phyloP scores from a whole-genome alignment of 2,329 filamentous ascomycete species.

The Penicillium vulpinum region DNA sequence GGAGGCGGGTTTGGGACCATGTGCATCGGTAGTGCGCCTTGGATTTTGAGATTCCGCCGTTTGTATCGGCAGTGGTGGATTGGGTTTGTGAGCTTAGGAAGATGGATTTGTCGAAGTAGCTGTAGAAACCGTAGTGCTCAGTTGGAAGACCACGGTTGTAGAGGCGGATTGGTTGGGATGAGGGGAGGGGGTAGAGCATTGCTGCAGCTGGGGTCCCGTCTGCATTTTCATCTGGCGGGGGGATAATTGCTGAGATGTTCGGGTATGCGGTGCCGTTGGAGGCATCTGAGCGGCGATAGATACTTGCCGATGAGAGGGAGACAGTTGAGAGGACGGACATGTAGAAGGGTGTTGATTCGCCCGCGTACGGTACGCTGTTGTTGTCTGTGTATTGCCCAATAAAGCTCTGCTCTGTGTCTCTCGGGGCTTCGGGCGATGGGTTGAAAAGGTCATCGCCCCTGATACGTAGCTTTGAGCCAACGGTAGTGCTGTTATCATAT shows the following conservation, averaged over 20 bases:
- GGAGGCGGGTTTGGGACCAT: constrained; percentile 61
- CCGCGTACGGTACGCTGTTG: constrained; percentile 69
- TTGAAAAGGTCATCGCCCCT: constrained; percentile 39
- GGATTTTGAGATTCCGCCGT: constrained; percentile 52
- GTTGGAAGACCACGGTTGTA: constrained; percentile 77
- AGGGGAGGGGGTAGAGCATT: constrained; percentile 67
- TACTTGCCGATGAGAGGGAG: constrained; percentile 41
- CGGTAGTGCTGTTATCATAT: constrained; percentile 63
- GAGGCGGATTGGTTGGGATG: constrained; percentile 74
- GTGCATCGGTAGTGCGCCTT: constrained; percentile 55
- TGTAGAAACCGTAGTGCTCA: constrained; percentile 94
- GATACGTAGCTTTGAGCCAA: constrained; percentile 33
- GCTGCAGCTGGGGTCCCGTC: constrained; percentile 74
- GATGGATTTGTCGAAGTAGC: constrained; percentile 83
- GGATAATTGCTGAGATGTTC: constrained; percentile 59
- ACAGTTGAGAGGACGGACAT: constrained; percentile 64
- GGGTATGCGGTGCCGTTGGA: constrained; percentile 33
- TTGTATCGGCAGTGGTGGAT: constrained; percentile 46
- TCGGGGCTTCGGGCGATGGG: constrained; percentile 50
- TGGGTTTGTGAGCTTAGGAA: constrained; percentile 64
- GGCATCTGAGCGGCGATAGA: constrained; percentile 37
- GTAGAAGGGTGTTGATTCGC: constrained; percentile 86
- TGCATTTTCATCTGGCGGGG: constrained; percentile 60
- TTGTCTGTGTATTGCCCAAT: constrained; percentile 83
- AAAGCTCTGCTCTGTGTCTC: constrained; percentile 71